Evolutionary conservation across 768 basidiomycete species (phyloP).

Genomic region (Gloeostereum incarnatum): DNA sequence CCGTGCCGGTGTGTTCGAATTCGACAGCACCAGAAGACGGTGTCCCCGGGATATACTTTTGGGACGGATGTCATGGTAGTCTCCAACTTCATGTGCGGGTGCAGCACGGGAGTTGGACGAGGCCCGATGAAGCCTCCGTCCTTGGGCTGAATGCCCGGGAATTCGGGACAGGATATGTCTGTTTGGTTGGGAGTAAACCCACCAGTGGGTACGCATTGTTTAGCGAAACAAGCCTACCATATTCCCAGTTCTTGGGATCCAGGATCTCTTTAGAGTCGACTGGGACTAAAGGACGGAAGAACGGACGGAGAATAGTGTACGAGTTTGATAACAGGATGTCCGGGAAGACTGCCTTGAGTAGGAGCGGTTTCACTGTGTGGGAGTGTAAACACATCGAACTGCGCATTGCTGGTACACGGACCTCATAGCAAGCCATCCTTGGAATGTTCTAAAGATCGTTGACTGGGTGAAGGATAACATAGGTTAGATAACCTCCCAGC

Average conservation of each 20-base stretch:
- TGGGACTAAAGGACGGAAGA: constrained; percentile 49
- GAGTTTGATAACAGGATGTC: constrained; percentile 58
- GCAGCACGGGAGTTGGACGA: constrained; percentile 30
- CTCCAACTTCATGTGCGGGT: constrained; percentile 36
- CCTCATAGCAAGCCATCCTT: constrained; percentile 74
- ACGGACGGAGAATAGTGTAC: constrained; percentile 67
- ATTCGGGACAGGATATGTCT: constrained; percentile 40
- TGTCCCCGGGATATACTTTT: constrained; percentile 54
- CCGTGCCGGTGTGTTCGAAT: constrained; percentile 29
- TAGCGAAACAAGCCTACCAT: constrained; percentile 21
- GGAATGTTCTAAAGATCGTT: constrained; percentile 54
- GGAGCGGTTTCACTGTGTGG: constrained; percentile 54
- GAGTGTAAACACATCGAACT: neutral
- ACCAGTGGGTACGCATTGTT: neutral
- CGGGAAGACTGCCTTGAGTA: constrained; percentile 62
- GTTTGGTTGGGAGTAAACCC: neutral
- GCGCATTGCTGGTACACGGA: constrained; percentile 16
- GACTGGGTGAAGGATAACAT: constrained; percentile 23
- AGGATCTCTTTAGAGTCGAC: constrained; percentile 30
- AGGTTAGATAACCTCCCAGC: neutral
- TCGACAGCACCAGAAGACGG: constrained; percentile 46
- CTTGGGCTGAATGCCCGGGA: constrained; percentile 37
- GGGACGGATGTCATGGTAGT: constrained; percentile 57
- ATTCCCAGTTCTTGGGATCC: constrained; percentile 44
- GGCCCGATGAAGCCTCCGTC: constrained; percentile 34